Evolutionary conservation across 2,329 filamentous ascomycete species (phyloP).

Genomic region (Didymella keratinophila): DNA sequence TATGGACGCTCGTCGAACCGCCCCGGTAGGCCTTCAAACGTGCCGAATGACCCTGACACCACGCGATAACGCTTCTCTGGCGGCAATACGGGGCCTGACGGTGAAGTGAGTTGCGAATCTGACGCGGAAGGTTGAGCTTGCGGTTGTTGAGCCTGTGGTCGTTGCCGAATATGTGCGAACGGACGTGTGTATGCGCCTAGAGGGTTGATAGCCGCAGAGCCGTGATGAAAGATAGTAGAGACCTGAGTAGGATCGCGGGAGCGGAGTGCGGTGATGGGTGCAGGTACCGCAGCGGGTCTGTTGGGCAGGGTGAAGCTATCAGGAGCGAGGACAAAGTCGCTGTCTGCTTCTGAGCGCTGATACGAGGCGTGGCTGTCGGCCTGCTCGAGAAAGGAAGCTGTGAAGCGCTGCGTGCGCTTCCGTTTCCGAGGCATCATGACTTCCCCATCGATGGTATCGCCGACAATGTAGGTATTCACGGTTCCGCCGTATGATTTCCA

Average conservation of each 20-base stretch:
- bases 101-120: too few species aligned
- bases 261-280: background rate
- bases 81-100: too few species aligned
- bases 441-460: background rate
- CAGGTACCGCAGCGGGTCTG: too few species aligned
- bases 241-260: slow-evolving; percentile 2
- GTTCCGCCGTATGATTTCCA: background rate
- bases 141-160: background rate
- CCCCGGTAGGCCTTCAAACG: background rate
- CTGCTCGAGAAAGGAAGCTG: too few species aligned
- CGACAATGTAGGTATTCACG: background rate
- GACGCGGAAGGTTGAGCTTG: too few species aligned
- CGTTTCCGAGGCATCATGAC: background rate
- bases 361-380: too few species aligned
- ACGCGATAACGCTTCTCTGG: background rate
- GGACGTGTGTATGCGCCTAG: slow-evolving; percentile 18
- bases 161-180: background rate
- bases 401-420: background rate
- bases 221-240: slow-evolving; percentile 7
- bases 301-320: too few species aligned
- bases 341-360: too few species aligned
- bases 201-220: slow-evolving; percentile 16
- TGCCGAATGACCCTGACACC: slow-evolving; percentile 1
- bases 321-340: too few species aligned
- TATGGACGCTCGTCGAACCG: background rate